Base-by-base conservation (phyloP, 495 filamentous ascomycete genomes). In the Talaromyces stipitatus region DNA sequence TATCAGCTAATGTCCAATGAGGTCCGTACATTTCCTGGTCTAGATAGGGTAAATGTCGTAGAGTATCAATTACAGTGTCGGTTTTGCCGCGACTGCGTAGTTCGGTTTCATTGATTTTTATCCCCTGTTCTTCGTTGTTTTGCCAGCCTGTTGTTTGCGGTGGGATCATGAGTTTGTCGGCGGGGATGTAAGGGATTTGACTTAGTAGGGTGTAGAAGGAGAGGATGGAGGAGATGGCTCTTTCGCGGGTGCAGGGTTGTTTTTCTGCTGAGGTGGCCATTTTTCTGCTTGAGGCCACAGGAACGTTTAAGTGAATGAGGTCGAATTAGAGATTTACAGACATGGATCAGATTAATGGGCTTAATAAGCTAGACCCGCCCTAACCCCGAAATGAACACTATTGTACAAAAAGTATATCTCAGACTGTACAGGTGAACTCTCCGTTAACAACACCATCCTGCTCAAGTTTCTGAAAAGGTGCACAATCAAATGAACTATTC, bases 101-200 rank as follows among this genome's bases (percentile, higher is more conserved):
- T 54, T 27, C 32, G 28, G 29, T 26, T 6, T 5, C 52, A 14
- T 54, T 38, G 5, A 54, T 26, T 26, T 26, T 5, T 20, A 3
- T 9, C 9, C 24, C 20, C 9, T 48, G 45, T 26, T 27, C 5
- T 18, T 41, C 8, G 36, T 16, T 41, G 16, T 16, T 41, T 2
- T 36, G 3, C 52, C 52, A 54, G 22, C 52, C 52, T 23, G 30
- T 20, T 7, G 30, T 9, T 46, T 9, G 16, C 0, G 50, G 50
- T 32, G 52, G 52, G 52, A 54, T 33, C 52, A 54, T 54, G 16
- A 54, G 23, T 24, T 38, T 43, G 20, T 54, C 52, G 2, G 52
- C 16, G 4, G 52, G 52, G 23, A 54, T 54, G 52, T 54, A 54
- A 20, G 52, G 52, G 9, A 54, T 18, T 33, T 54, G 28, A 10